Base-by-base conservation (phyloP, 441 rosid genomes). In the Eutrema salsugineum region DNA sequence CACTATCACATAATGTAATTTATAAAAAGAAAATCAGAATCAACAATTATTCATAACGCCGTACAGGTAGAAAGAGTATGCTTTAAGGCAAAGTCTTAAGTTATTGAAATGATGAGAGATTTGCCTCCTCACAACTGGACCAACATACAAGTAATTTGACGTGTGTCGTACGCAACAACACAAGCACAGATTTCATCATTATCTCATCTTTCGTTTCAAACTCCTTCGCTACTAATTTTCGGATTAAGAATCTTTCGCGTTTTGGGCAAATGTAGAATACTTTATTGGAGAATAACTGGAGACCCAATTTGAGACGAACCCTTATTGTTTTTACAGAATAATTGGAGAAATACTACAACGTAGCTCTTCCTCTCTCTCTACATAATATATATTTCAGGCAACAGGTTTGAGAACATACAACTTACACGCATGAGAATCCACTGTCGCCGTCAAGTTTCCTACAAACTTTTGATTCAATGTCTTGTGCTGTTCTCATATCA, bases 371-470 rank as follows among this genome's bases (percentile, higher is more conserved):
- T 15, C 59, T 35, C 22, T 49, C 16, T 8, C 17, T 12, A 17
- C 2, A 8, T 10, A 7, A n/a, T 16, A 27, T 27, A 10, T 15
- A 3, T 71, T 51, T 75, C 56, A 86, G 40, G 84, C 79, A 71
- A 81, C 22, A 47, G 93, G 97, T 80, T 79, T 91, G 87, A 91
- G 78, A 65, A 91, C 71, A 68, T 86, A 89, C 78, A 86, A 56
- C 82, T 84, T 89, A 82, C 92, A 83, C 0, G 86, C 73, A 70
- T 86, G 91, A 51, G 83, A 33, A 56, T 44, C 63, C 66, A 84
- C 63, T 0, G 84, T 86, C 5, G 84, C 86, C 1, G 91, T 79
- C 47, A 92, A 49, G 42, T 85, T 94, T 22, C 84, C 81, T 14
- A 79, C 80, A 62, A 86, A 86, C 47, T 64, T 56, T 8, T 71